A percentile compares a stretch with the other conserved stretches of the same genome.
phyloP scores from a whole-genome alignment of 2,329 filamentous ascomycete species.

The Venturiaceae sp. region DNA sequence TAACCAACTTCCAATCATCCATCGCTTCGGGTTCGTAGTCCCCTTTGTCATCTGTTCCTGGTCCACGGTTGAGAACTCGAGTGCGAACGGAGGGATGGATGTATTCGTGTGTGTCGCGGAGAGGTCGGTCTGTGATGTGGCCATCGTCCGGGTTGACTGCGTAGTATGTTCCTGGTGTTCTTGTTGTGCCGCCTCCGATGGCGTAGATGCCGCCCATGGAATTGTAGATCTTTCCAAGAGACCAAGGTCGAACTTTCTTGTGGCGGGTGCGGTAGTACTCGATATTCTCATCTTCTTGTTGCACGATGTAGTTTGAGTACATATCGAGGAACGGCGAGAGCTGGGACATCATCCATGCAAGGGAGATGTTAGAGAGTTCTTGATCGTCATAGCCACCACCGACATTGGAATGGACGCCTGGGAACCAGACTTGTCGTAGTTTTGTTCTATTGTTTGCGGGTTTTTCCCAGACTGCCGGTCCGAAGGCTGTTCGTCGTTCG shows the following conservation, averaged over 20 bases:
- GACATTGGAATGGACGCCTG: constrained; percentile 34
- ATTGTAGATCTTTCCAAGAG: constrained; percentile 35
- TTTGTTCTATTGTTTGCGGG: constrained; percentile 31
- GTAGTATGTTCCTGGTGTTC: constrained; percentile 38
- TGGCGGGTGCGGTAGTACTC: constrained; percentile 31
- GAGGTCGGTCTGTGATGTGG: constrained; percentile 29
- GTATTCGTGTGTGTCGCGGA: constrained; percentile 41
- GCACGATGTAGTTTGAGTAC: constrained; percentile 35
- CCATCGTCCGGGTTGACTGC: constrained; percentile 34
- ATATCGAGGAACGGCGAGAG: constrained; percentile 38
- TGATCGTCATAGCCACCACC: constrained; percentile 36
- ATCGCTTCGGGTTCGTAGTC: constrained; percentile 34
- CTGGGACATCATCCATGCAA: constrained; percentile 50
- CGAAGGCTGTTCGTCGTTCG: constrained; percentile 29
- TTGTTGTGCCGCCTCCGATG: constrained; percentile 32
- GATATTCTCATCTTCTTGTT: constrained; percentile 35
- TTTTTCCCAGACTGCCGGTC: constrained; percentile 33
- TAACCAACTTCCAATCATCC: constrained; percentile 35
- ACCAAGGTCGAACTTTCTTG: constrained; percentile 36
- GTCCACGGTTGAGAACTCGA: constrained; percentile 33
- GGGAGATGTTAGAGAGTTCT: constrained; percentile 39
- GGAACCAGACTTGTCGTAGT: constrained; percentile 39
- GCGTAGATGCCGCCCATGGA: constrained; percentile 36
- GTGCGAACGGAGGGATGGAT: constrained; percentile 40
- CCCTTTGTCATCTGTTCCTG: constrained; percentile 34